Percentiles rank a stretch among this genome's conserved stretches.
Conservation (phyloP, 2,329 filamentous ascomycete genomes). For the Alternaria sp. region DNA sequence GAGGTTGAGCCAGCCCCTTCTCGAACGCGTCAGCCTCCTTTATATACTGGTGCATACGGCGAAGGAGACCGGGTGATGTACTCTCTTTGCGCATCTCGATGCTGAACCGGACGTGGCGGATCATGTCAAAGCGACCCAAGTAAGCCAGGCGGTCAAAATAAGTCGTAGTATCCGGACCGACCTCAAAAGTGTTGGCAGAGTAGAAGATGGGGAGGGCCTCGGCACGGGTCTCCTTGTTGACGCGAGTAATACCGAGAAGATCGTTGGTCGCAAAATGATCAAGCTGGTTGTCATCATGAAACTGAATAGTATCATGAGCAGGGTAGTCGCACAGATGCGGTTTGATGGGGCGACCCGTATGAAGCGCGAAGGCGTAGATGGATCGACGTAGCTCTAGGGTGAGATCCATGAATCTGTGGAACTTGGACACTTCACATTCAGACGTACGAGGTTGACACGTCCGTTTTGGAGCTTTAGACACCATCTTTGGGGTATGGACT, state of each 20-base stretch:
- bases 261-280: constrained; percentile 15
- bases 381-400: constrained; percentile 26
- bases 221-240: constrained; percentile 25
- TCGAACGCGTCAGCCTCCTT: constrained; percentile 21
- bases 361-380: constrained; percentile 24
- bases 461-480: background rate
- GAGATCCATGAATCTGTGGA: constrained; percentile 25
- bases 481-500: background rate
- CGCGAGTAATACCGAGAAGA: constrained; percentile 19
- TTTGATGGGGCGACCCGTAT: constrained; percentile 16
- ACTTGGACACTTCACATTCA: background rate
- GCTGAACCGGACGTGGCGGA: constrained; percentile 26
- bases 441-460: background rate
- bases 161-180: constrained; percentile 22
- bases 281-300: constrained; percentile 27
- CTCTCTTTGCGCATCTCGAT: constrained; percentile 13
- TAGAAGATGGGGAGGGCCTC: constrained; percentile 35
- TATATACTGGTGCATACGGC: constrained; percentile 20
- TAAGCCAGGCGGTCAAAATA: constrained; percentile 31
- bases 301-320: constrained; percentile 13
- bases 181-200: constrained; percentile 28
- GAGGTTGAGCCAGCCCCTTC: background rate
- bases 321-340: constrained; percentile 27
- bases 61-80: constrained; percentile 8
- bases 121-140: constrained; percentile 30